Evolutionary conservation across 2,329 filamentous ascomycete species (phyloP), one percentile per base, ranked within the genome.

Genomic region (Apiospora marii): DNA sequence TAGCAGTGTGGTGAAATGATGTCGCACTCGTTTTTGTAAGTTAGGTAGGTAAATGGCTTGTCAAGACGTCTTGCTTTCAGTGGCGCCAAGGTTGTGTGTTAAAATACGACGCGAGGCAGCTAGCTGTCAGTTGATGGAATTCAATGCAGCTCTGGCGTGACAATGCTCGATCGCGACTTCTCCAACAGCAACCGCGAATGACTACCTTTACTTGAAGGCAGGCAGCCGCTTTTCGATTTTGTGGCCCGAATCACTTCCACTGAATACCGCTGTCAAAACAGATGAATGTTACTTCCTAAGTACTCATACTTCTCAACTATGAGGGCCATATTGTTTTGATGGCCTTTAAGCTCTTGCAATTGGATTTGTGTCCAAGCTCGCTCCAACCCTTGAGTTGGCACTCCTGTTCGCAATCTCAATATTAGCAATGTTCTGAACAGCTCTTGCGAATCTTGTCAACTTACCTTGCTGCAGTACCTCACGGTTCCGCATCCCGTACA

Each of bases 401-500:
- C 24, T 80, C 81, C 84, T 86, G 71, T 41, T n/a, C 12, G 27
- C 10, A 48, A 12, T 12, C 67, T 8, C 8, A 64, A 41, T 22
- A 5, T 64, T 41, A 64, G 53, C 53, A 58, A 19, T 8, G 1
- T 30, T 7, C 51, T 30, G 6, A 4, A 41, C 30, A 67, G 1
- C 22, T 27, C 48, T 19, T 46, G 1, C 3, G 13, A n/a, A n/a
- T n/a, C n/a, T n/a, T n/a, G n/a, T n/a, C 44, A 78, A 78, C 81
- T 80, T 71, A 86, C 85, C 83, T 86, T 86, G 37, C 82, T 79
- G 72, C 86, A 87, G 77, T 87, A 87, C 73, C 79, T 80, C n/a
- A 81, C 37, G 67, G 30, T 48, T 37, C 70, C 69, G 73, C 75
- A 67, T 27, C 74, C 44, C 68, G 68, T 37, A 34, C 58, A 67